Percentiles rank a stretch among this genome's conserved stretches.
These are phyloP conservation scores for Candida bentonensis DNA, from an alignment of 805 yeast species.

Conservation along the genomic window DNA sequence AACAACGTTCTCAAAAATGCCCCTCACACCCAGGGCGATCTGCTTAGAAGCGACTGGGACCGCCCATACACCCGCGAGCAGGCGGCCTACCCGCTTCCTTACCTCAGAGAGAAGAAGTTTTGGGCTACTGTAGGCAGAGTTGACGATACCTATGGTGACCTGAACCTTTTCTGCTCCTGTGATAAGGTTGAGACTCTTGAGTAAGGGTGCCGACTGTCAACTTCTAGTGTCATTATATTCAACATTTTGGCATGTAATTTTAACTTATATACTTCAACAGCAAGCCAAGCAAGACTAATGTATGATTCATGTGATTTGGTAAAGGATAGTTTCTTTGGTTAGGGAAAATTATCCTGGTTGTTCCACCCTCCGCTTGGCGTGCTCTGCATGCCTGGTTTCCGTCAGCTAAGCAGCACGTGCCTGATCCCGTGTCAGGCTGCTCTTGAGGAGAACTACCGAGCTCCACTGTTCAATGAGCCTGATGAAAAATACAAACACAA, in stretches of 20 bases:
- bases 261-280: background rate
- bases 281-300: no score
- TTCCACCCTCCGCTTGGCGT: no score
- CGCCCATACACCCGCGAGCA: slow-evolving; percentile 86
- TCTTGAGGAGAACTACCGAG: background rate
- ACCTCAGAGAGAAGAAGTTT: slow-evolving; percentile 59
- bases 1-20: slow-evolving; percentile 63
- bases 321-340: no score
- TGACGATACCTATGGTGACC: slow-evolving; percentile 90
- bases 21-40: slow-evolving; percentile 79
- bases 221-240: no score
- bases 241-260: background rate
- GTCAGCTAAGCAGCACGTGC: background rate
- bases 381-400: no score
- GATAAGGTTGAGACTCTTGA: slow-evolving; percentile 18
- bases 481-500: background rate
- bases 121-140: slow-evolving; percentile 94
- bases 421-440: background rate
- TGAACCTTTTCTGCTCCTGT: slow-evolving; percentile 85
- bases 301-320: no score
- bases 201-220: background rate
- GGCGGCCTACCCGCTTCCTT: slow-evolving; percentile 86
- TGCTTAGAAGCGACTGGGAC: slow-evolving; percentile 60
- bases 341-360: no score
- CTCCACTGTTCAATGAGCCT: no score